phyloP scores from a whole-genome alignment of 2,329 filamentous ascomycete genomes.

The Penicillium sp. region DNA sequence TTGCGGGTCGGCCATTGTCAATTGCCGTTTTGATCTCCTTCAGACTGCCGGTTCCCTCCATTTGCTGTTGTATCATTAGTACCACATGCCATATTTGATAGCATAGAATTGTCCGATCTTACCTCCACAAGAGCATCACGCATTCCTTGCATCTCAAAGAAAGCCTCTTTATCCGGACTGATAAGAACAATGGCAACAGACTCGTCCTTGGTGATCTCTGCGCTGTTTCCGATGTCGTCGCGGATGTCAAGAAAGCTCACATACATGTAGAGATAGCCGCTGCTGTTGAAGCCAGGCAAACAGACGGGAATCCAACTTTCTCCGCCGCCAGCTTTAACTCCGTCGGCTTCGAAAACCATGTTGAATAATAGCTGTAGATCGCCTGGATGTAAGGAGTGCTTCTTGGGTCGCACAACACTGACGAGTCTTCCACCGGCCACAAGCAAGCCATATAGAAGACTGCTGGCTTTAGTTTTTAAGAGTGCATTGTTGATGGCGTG shows the following conservation, averaged over 20 bases:
- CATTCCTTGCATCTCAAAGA: conserved; percentile 80
- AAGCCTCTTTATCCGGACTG: conserved; percentile 87
- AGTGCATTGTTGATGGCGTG: conserved; percentile 83
- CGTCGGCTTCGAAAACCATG: conserved; percentile 95
- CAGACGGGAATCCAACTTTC: conserved; percentile 98
- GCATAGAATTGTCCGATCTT: conserved; percentile 15
- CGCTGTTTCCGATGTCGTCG: conserved; percentile 44
- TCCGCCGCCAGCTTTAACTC: conserved; percentile 85
- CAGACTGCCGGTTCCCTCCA: conserved; percentile 73
- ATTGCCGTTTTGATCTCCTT: conserved; percentile 70
- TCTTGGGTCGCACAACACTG: conserved; percentile 88
- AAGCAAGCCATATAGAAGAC: conserved; percentile 86
- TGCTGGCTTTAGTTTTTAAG: conserved; percentile 71
- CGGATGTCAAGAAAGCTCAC: conserved; percentile 83
- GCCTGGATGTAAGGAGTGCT: conserved; percentile 91
- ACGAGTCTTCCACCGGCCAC: conserved; percentile 91
- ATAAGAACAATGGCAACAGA: conserved; percentile 88
- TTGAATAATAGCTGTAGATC: conserved; percentile 97
- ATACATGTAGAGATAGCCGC: conserved; percentile 97
- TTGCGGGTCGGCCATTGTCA: conserved; percentile 65
- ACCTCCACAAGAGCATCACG: conserved; percentile 59
- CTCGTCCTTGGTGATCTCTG: conserved; percentile 57
- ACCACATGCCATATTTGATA: conserved; percentile 24
- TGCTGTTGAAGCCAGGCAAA: conserved; percentile 94
- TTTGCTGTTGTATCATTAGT: conserved; percentile 49